phyloP scores from a whole-genome alignment of 1,139 yeast genomes.

The Blastobotrys persicus region DNA sequence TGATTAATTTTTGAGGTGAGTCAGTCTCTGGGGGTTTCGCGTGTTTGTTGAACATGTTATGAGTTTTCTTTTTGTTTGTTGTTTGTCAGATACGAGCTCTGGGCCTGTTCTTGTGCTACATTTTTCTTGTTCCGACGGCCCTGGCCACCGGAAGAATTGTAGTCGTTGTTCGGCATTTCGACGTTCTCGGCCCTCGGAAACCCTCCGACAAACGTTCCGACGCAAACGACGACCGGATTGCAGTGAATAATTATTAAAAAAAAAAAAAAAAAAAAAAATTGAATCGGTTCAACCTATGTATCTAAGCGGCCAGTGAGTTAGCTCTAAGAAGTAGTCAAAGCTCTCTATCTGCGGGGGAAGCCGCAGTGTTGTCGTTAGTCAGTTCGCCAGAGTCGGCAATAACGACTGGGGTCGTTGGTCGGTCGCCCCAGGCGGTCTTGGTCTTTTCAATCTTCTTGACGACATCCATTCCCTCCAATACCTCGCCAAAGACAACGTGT shows the following conservation, averaged over 20 bases:
- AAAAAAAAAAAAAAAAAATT: background rate
- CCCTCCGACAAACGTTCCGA: too few species aligned
- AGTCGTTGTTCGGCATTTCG: too few species aligned
- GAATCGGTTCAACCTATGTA: constrained; percentile 6
- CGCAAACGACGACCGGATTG: too few species aligned
- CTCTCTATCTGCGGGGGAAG: constrained; percentile 19
- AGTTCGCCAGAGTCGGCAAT: constrained; percentile 76
- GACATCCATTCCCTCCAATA: constrained; percentile 77
- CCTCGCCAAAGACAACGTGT: constrained; percentile 97
- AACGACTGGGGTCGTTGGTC: constrained; percentile 62
- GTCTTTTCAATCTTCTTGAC: constrained; percentile 73
- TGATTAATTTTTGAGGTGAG: too few species aligned
- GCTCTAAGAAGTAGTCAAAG: constrained; percentile 23
- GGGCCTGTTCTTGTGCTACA: too few species aligned
- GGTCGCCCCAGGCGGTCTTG: constrained; percentile 73
- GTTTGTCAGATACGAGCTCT: too few species aligned
- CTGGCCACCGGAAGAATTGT: too few species aligned
- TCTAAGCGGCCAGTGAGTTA: constrained; percentile 15
- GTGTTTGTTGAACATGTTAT: too few species aligned
- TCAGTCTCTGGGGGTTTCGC: too few species aligned
- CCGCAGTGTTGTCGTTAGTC: constrained; percentile 19
- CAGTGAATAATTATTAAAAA: background rate
- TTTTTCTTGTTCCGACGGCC: too few species aligned
- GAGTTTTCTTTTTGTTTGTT: too few species aligned
- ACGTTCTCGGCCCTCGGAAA: too few species aligned